Evolutionary conservation across 345 rosid species (phyloP).

Genomic region (Passiflora organensis): DNA sequence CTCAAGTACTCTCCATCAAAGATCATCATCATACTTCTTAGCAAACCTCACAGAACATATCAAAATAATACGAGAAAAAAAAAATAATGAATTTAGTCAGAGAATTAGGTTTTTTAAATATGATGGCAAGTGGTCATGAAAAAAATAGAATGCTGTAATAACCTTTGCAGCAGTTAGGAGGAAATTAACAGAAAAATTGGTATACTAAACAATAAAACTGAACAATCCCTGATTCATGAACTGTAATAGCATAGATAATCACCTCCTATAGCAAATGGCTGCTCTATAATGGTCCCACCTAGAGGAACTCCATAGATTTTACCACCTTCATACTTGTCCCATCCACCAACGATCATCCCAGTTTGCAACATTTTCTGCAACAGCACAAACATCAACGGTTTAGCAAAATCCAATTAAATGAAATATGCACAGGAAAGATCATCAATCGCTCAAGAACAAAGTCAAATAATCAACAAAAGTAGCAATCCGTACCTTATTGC

Average conservation of each 20-base stretch:
- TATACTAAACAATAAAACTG: no score
- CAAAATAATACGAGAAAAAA: no score
- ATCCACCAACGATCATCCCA: slow-evolving; percentile 94
- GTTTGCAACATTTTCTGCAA: slow-evolving; percentile 82
- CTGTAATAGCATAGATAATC: not conserved
- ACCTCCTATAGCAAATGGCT: slow-evolving; percentile 98
- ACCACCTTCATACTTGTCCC: slow-evolving; percentile 97
- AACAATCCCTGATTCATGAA: no score
- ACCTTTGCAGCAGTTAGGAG: no score
- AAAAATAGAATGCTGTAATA: no score
- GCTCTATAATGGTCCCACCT: slow-evolving; percentile 91
- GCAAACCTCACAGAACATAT: no score
- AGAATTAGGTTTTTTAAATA: no score
- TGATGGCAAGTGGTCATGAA: no score
- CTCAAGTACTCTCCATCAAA: no score
- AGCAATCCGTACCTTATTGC: slow-evolving; percentile 48
- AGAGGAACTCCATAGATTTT: slow-evolving; percentile 94
- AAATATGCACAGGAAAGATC: not conserved
- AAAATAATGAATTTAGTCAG: no score
- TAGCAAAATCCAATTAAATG: not conserved
- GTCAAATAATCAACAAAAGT: not conserved
- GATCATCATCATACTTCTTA: no score
- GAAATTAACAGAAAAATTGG: no score
- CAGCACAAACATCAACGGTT: not conserved
- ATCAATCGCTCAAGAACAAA: not conserved